phyloP scores from a whole-genome alignment of 2,329 filamentous ascomycete species.

The Camillea tinctor region DNA sequence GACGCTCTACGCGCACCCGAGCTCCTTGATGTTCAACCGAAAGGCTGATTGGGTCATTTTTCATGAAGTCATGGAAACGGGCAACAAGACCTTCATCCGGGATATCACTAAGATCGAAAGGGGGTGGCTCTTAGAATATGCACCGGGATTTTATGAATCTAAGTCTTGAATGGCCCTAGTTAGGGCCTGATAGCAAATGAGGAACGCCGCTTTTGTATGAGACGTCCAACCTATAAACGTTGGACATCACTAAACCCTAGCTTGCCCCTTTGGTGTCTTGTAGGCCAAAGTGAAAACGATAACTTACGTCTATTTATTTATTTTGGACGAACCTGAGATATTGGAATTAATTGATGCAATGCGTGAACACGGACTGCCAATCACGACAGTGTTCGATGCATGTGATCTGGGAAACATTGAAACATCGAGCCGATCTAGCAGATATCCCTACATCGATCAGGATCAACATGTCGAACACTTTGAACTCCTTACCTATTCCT shows the following conservation, averaged over 20 bases:
- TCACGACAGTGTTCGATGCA: neutral
- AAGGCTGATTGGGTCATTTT: slow-evolving; percentile 98
- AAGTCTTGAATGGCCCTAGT: slow-evolving; percentile 27
- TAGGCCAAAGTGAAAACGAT: neutral
- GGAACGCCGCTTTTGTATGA: neutral
- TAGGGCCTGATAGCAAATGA: neutral
- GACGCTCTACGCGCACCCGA: slow-evolving; percentile 83
- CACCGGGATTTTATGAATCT: slow-evolving; percentile 75
- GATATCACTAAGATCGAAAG: slow-evolving; percentile 94
- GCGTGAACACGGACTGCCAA: neutral
- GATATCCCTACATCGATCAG: slow-evolving; percentile 2
- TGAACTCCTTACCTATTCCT: no score
- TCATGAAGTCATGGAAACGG: slow-evolving; percentile 87
- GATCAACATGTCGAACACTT: neutral
- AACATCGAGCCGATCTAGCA: neutral
- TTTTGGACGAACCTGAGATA: neutral
- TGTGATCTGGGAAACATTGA: neutral
- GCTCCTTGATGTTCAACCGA: slow-evolving; percentile 90
- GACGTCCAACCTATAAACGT: neutral
- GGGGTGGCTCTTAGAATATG: slow-evolving; percentile 87
- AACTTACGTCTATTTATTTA: neutral
- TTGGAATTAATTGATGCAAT: neutral
- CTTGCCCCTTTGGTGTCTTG: no score
- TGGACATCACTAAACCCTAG: neutral
- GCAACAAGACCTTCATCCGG: slow-evolving; percentile 83